Base-by-base conservation (phyloP, 306 rosid species). In the Pyrus bretschneideri region DNA sequence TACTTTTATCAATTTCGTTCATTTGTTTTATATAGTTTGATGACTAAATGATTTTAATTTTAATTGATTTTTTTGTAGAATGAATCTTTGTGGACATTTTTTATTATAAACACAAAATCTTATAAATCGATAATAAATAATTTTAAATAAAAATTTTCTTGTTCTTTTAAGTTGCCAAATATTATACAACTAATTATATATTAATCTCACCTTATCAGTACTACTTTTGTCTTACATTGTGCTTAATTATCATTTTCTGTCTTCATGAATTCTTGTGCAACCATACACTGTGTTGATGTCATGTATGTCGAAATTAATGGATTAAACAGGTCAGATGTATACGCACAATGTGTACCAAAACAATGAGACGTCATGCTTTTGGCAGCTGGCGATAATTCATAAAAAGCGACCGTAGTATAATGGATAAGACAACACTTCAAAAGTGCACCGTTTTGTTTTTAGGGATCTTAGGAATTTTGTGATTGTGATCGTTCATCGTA, bases 371-470 rank as follows among this genome's bases (percentile, higher is more conserved):
- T 51, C 22, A 10, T 27, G 74, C 44, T 70, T 29, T 70, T 51
- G 54, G 27, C 21, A 14, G 73, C 60, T 14, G 42, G 9, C 27
- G 73, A 68, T 22, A 55, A 27, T 17, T 71, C 75, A 30, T 2
- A 19, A 67, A 66, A 69, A 49, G 29, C 22, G 45, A 13, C 11
- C 5, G 15, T 14, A 44, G 57, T 14, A 69, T 57, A 7, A 25
- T 45, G 58, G 75, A 71, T 29, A 51, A 52, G 63, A 71, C 75
- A 27, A 30, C 29, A 71, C 75, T 31, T 71, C 63, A 5, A n/a
- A 54, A 52, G 64, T 52, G 30, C 54, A 25, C 15, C 27, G 27
- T 25, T 25, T 25, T 25, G 27, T 25, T 25, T 25, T 25, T 25
- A 25, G 27, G 27, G 27, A 25, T 25, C 27, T 25, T 25, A 25